Evolutionary conservation across 495 filamentous ascomycete genomes (phyloP).

Genomic region (Penicillium waksmanii): DNA sequence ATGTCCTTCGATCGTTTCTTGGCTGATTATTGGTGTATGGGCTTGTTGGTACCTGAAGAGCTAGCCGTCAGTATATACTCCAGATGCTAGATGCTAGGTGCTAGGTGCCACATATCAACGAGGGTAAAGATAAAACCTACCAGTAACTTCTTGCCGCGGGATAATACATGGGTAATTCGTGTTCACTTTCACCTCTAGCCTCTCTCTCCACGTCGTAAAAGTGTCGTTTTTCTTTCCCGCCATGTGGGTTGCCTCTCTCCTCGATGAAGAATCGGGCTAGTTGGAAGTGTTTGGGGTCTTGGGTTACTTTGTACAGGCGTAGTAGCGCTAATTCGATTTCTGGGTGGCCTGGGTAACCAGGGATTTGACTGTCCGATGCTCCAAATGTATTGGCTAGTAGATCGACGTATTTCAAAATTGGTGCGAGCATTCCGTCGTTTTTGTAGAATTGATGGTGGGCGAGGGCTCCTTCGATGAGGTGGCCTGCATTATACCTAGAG

Average conservation of each 20-base stretch:
- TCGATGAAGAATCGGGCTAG: constrained; percentile 60
- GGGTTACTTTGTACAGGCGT: constrained; percentile 54
- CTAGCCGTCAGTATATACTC: background rate
- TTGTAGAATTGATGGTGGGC: constrained; percentile 55
- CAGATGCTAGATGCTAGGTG: too few species aligned
- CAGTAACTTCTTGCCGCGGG: constrained; percentile 40
- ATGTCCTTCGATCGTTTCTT: constrained; percentile 60
- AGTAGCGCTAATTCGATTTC: constrained; percentile 63
- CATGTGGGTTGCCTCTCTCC: constrained; percentile 56
- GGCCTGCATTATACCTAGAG: constrained; percentile 59
- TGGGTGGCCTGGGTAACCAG: constrained; percentile 62
- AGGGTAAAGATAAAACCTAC: too few species aligned
- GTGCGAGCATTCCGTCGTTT: constrained; percentile 53
- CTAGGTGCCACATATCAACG: too few species aligned
- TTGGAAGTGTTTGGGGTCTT: constrained; percentile 47
- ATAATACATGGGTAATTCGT: constrained; percentile 48
- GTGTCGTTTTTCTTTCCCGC: constrained; percentile 47
- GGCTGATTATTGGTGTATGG: constrained; percentile 56
- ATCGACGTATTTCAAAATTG: constrained; percentile 58
- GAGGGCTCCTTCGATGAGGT: constrained; percentile 62
- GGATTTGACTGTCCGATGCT: constrained; percentile 48
- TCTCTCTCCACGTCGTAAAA: constrained; percentile 58
- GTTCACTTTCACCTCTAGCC: constrained; percentile 52
- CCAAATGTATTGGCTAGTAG: constrained; percentile 56
- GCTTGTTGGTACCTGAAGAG: constrained; percentile 45